Evolutionary conservation across 1,284 basidiomycete species (phyloP).

Genomic region (Butyriboletus regius): DNA sequence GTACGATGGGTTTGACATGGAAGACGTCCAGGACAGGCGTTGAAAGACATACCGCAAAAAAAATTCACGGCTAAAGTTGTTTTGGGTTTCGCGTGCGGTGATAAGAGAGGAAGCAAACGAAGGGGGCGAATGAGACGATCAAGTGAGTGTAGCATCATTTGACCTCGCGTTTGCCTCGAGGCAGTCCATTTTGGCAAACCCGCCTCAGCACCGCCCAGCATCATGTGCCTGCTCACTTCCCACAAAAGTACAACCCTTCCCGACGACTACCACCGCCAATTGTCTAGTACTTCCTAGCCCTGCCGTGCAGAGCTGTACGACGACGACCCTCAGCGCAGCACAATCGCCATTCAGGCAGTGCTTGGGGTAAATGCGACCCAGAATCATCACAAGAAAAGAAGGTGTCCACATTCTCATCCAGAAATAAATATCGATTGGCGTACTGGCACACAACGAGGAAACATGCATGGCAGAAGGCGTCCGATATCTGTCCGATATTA

Average conservation of each 20-base stretch:
- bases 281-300: background rate
- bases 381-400: constrained; percentile 12
- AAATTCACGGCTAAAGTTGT: background rate
- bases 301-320: background rate
- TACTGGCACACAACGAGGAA: background rate
- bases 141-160: no score
- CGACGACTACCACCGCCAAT: background rate
- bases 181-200: constrained; percentile 10
- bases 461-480: constrained; percentile 7
- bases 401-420: constrained; percentile 11
- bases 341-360: background rate
- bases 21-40: background rate
- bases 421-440: constrained; percentile 7
- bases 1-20: background rate
- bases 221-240: constrained; percentile 1
- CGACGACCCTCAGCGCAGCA: background rate
- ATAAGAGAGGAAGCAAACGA: constrained; percentile 3
- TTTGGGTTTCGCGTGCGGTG: constrained; percentile 5
- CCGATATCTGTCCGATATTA: constrained; percentile 11
- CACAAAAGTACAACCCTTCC: background rate
- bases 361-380: background rate
- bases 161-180: constrained; percentile 24
- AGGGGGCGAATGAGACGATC: no score
- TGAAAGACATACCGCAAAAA: constrained; percentile 10
- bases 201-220: constrained; percentile 4